Conservation (phyloP, 2,329 filamentous ascomycete species). For the Aspergillus unguis region DNA sequence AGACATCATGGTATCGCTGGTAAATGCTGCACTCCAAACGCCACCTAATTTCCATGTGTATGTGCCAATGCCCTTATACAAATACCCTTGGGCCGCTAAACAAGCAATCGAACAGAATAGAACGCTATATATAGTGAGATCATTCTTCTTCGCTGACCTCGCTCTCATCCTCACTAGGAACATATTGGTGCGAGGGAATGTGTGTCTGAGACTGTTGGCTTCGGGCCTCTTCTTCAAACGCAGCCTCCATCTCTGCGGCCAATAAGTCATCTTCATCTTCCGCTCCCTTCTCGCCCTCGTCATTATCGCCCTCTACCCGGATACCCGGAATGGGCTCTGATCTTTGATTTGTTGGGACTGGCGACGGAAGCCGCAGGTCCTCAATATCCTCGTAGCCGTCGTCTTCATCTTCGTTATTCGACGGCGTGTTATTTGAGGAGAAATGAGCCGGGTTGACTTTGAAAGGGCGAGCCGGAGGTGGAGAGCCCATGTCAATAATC, state of each 20-base stretch:
- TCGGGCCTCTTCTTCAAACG: conserved; percentile 47
- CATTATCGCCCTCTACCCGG: conserved; percentile 28
- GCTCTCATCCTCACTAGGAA: conserved; percentile 55
- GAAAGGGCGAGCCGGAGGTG: conserved; percentile 40
- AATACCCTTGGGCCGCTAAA: neutral
- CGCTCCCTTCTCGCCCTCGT: conserved; percentile 13
- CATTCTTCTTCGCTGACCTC: conserved; percentile 66
- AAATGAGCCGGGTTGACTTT: conserved; percentile 42
- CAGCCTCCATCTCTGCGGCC: conserved; percentile 58
- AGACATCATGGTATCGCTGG: conserved; percentile 15
- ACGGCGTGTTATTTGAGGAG: conserved; percentile 41
- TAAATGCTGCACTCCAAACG: conserved; percentile 5
- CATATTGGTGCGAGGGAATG: conserved; percentile 29
- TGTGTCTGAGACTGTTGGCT: conserved; percentile 30
- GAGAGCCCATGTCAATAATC: conserved; percentile 50
- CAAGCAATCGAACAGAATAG: neutral
- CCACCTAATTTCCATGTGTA: conserved; percentile 11
- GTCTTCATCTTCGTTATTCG: conserved; percentile 32
- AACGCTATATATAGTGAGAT: conserved; percentile 11
- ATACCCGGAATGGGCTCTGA: conserved; percentile 18
- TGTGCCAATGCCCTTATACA: conserved; percentile 4
- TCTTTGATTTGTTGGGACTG: conserved; percentile 24
- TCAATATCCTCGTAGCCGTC: conserved; percentile 41
- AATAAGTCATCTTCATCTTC: conserved; percentile 50
- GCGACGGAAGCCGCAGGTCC: conserved; percentile 37